Conservation (phyloP, 1,139 yeast species). For the Blastobotrys serpentis region DNA sequence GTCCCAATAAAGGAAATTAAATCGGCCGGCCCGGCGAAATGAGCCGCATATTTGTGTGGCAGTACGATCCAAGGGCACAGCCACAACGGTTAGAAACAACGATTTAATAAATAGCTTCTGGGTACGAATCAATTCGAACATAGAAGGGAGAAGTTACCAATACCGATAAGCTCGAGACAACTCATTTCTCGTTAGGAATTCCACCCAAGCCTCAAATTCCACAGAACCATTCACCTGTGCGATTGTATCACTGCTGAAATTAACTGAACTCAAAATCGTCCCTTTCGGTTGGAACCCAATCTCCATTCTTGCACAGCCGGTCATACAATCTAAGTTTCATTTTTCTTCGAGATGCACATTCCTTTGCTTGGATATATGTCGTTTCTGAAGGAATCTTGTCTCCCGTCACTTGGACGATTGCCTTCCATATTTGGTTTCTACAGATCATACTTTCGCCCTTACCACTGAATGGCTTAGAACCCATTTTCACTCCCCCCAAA, state of each 20-base stretch:
- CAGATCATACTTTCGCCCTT: conserved; percentile 30
- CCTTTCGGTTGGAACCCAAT: conserved; percentile 32
- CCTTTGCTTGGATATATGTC: conserved; percentile 21
- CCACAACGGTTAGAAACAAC: too few relatives aligned
- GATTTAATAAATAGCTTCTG: too few relatives aligned
- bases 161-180: too few relatives aligned
- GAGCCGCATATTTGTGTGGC: too few relatives aligned
- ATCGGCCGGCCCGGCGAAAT: too few relatives aligned
- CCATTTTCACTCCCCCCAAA: conserved; percentile 38
- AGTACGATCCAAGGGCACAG: too few relatives aligned
- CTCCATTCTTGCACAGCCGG: conserved; percentile 21
- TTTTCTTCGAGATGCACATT: conserved; percentile 20
- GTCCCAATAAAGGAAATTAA: too few relatives aligned
- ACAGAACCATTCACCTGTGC: too few relatives aligned
- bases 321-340: conserved; percentile 28
- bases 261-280: conserved; percentile 32
- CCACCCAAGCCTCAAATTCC: too few relatives aligned
- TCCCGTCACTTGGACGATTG: conserved; percentile 10
- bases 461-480: conserved; percentile 32
- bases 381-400: conserved; percentile 3
- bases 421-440: conserved; percentile 21
- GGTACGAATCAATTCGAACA: too few relatives aligned
- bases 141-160: too few relatives aligned
- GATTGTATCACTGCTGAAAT: background rate
- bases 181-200: too few relatives aligned